phyloP scores from a whole-genome alignment of 2,329 filamentous ascomycete genomes.

The Botrytis aclada region DNA sequence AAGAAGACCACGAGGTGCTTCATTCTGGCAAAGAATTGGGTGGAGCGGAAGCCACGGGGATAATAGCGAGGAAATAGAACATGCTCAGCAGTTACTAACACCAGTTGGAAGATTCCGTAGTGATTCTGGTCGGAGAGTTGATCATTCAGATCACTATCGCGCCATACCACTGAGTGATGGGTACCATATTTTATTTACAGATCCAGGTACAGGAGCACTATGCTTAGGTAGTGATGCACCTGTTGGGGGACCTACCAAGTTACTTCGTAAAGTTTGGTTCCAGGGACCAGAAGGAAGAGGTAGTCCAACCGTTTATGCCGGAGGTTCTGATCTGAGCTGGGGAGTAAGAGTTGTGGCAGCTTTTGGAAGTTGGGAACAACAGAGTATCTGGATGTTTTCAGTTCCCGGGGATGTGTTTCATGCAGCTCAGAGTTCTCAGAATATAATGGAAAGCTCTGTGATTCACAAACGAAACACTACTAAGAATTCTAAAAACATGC shows the following conservation, averaged over 20 bases:
- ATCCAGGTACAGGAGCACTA: slow-evolving; percentile 54
- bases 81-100: slow-evolving; percentile 21
- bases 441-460: slow-evolving; percentile 14
- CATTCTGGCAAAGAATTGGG: slow-evolving; percentile 32
- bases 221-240: slow-evolving; percentile 62
- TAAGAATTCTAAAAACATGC: slow-evolving; percentile 23
- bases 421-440: slow-evolving; percentile 33
- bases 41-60: slow-evolving; percentile 22
- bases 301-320: slow-evolving; percentile 52
- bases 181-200: slow-evolving; percentile 61
- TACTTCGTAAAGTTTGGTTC: slow-evolving; percentile 58
- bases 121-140: slow-evolving; percentile 26
- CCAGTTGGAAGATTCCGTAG: slow-evolving; percentile 23
- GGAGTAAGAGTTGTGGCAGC: slow-evolving; percentile 58
- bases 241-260: slow-evolving; percentile 51
- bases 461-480: slow-evolving; percentile 19
- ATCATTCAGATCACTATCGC: slow-evolving; percentile 55
- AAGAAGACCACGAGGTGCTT: slow-evolving; percentile 24
- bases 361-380: slow-evolving; percentile 45
- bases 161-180: slow-evolving; percentile 65
- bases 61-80: slow-evolving; percentile 18
- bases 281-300: slow-evolving; percentile 33
- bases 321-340: slow-evolving; percentile 53
- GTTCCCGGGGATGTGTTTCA: slow-evolving; percentile 56
- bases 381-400: slow-evolving; percentile 56